Base-by-base conservation (phyloP, 1,284 basidiomycete genomes). In the Testicularia cyperi region DNA sequence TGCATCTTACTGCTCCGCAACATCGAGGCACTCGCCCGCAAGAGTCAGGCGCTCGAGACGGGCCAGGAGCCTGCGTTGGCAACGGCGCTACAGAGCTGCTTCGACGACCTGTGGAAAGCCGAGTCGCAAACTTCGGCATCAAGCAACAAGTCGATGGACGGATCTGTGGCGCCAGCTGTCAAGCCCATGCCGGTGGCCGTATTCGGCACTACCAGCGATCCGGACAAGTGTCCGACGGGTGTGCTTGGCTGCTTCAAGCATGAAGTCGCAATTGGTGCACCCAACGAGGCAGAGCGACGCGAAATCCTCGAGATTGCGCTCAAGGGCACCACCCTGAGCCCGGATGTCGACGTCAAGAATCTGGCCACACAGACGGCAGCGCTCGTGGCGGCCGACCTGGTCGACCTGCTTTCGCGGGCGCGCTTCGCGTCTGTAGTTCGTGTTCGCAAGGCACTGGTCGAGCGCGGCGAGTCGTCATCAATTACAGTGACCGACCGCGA, bases 341-440 rank as follows among this genome's bases (percentile, higher is more conserved):
- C 87, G 0, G 95, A 98, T 77, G 86, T 95, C 1, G 87, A 86
- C 10, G 62, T 92, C 20, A 78, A 80, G 33, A 78, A 79, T 13
- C 74, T 98, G 5, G 91, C 95, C 3, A 84, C 84, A 4, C 90
- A 95, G 75, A 95, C 92, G 2, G 95, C 95, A 7, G 92, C 92
- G 2, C 80, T 99, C 9, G 85, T 92, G 26, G 88, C 91, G 1
- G 83, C 82, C 10, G 94, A 98, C 77, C 81, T 98, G 5, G 81
- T 80, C 10, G 83, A 88, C 60, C 81, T 98, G 1, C 83, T 89
- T 1, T 77, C 77, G 22, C 83, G 85, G 25, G 84, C 90, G 0
- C 80, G 81, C 40, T 79, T 83, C 20, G 80, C 81, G 29, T 83
- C 88, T 1, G 71, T 88, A 3, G 80, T 83, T 37, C 82, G 87